Evolutionary conservation across 1,284 basidiomycete genomes (phyloP).

Genomic region (Cryptococcus sp.): DNA sequence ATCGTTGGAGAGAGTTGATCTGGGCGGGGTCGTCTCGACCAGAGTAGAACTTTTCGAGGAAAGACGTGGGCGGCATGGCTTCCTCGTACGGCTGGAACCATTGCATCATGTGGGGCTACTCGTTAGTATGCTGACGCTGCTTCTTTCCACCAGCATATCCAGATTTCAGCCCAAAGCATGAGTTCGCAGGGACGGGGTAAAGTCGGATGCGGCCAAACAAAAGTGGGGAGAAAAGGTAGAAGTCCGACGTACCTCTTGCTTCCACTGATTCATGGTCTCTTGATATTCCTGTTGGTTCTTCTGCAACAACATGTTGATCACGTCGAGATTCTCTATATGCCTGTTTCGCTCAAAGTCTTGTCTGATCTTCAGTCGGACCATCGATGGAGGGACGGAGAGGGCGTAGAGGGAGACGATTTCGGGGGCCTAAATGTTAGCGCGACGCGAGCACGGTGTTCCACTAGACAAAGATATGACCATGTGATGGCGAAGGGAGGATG

Average conservation of each 20-base stretch:
- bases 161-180: neutral
- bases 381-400: constrained; percentile 73
- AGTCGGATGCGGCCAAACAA: too few relatives aligned
- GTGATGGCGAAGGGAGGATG: neutral
- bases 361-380: constrained; percentile 76
- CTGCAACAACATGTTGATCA: constrained; percentile 80
- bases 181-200: too few relatives aligned
- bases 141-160: neutral
- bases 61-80: constrained; percentile 41
- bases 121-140: too few relatives aligned
- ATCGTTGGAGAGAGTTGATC: neutral
- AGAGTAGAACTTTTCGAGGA: constrained; percentile 48
- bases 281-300: constrained; percentile 88
- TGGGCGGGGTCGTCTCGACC: constrained; percentile 43
- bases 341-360: constrained; percentile 83
- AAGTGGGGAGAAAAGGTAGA: too few relatives aligned
- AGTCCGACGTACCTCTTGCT: constrained; percentile 54
- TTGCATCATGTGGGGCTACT: constrained; percentile 46
- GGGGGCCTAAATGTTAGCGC: constrained; percentile 60
- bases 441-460: neutral
- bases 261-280: constrained; percentile 93
- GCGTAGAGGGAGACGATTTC: constrained; percentile 82
- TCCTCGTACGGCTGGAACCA: constrained; percentile 47
- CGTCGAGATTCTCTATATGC: constrained; percentile 71
- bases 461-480: neutral